Percentiles rank a stretch among this genome's conserved stretches.
These are phyloP conservation scores for Pyronema omphalodes DNA, from an alignment of 495 filamentous ascomycete genomes.

Conservation along the genomic window DNA sequence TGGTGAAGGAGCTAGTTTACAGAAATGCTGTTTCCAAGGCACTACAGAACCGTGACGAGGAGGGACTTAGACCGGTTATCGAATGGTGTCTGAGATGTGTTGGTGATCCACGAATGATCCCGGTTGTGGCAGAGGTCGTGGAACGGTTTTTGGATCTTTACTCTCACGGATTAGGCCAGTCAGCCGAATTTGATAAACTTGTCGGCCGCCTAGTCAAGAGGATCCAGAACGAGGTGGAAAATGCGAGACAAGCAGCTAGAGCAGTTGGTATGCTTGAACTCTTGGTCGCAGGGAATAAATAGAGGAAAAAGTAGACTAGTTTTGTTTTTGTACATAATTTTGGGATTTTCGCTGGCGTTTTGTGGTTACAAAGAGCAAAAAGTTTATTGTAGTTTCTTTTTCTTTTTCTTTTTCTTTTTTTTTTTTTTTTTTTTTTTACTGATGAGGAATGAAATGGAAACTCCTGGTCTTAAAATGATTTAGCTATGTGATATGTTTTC, in stretches of 20 bases:
- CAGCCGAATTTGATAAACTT: conserved; percentile 47
- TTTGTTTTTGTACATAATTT: conserved; percentile 3
- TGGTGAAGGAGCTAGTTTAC: conserved; percentile 69
- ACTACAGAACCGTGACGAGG: conserved; percentile 65
- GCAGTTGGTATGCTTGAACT: conserved; percentile 73
- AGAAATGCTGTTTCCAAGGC: conserved; percentile 71
- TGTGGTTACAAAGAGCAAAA: too few species aligned
- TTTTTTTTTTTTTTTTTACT: too few species aligned
- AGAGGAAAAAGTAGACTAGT: background rate
- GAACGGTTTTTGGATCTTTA: conserved; percentile 45
- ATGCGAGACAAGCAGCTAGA: conserved; percentile 56
- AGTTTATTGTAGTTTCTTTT: too few species aligned
- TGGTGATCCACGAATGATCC: conserved; percentile 56
- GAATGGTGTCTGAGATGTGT: conserved; percentile 68
- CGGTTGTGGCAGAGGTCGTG: conserved; percentile 52
- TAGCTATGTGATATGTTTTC: too few species aligned
- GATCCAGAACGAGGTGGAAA: conserved; percentile 61
- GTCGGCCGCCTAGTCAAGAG: conserved; percentile 44
- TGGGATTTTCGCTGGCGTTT: background rate
- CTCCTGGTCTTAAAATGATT: too few species aligned
- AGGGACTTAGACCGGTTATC: conserved; percentile 59
- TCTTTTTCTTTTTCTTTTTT: too few species aligned
- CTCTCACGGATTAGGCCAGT: conserved; percentile 57
- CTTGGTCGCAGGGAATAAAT: conserved; percentile 32
- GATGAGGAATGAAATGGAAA: too few species aligned